Evolutionary conservation across 805 yeast species (phyloP).

Genomic region (Hanseniaspora jakobsenii): DNA sequence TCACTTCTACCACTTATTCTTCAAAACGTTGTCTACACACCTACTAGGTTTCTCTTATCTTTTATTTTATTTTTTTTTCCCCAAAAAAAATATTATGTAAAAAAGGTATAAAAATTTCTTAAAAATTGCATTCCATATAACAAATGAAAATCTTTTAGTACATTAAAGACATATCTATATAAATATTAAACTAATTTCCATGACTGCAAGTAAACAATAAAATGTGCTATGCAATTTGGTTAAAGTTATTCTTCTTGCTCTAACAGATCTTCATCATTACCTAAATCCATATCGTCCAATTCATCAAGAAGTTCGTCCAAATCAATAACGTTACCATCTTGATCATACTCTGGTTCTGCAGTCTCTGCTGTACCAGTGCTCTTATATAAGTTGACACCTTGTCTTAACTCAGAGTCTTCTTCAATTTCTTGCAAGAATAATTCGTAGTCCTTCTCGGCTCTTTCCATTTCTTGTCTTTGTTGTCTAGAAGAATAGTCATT

Average conservation of each 20-base stretch:
- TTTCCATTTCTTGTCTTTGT: constrained; percentile 77
- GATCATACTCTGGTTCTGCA: constrained; percentile 53
- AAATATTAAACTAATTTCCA: background rate
- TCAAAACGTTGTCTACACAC: too few relatives aligned
- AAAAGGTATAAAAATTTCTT: too few relatives aligned
- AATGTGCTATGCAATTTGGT: too few relatives aligned
- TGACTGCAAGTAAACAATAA: too few relatives aligned
- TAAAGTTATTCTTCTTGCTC: background rate
- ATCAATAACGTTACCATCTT: constrained; percentile 77
- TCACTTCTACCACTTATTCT: too few relatives aligned
- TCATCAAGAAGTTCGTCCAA: constrained; percentile 91
- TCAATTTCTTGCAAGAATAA: constrained; percentile 91
- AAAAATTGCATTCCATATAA: too few relatives aligned
- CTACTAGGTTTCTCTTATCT: too few relatives aligned
- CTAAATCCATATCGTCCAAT: constrained; percentile 78
- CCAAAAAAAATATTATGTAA: too few relatives aligned
- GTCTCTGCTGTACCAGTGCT: constrained; percentile 34
- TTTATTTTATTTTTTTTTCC: too few relatives aligned
- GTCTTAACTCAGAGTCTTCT: constrained; percentile 91
- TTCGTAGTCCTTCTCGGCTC: constrained; percentile 91
- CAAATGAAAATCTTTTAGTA: too few relatives aligned
- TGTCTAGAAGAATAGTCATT: constrained; percentile 50
- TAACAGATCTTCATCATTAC: constrained; percentile 34
- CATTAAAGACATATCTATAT: background rate
- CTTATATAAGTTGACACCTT: constrained; percentile 79